phyloP scores from a whole-genome alignment of 768 basidiomycete species.

The Tubosaeta sp. region DNA sequence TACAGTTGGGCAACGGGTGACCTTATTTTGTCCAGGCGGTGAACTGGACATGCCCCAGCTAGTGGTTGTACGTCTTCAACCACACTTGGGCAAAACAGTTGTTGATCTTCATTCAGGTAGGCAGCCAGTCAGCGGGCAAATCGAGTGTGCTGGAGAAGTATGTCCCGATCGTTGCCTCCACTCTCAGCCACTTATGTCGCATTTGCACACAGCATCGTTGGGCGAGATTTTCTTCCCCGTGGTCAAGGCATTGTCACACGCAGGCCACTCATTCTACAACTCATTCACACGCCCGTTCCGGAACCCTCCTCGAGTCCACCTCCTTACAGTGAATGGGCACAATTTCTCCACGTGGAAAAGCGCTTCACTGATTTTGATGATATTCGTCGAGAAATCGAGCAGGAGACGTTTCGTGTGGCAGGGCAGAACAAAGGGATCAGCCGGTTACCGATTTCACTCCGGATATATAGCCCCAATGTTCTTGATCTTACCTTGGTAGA shows the following conservation, averaged over 20 bases:
- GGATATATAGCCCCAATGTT: slow-evolving; percentile 95
- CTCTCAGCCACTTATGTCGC: neutral
- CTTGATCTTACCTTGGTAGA: slow-evolving; percentile 95
- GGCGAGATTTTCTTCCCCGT: slow-evolving; percentile 84
- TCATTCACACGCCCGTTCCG: slow-evolving; percentile 83
- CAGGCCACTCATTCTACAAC: slow-evolving; percentile 90
- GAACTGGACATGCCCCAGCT: slow-evolving; percentile 93
- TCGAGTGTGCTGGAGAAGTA: slow-evolving; percentile 95
- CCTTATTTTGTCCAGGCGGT: slow-evolving; percentile 50
- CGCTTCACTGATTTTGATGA: slow-evolving; percentile 95
- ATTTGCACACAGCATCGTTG: slow-evolving; percentile 69
- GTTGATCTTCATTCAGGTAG: slow-evolving; percentile 54
- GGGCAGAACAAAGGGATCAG: slow-evolving; percentile 99
- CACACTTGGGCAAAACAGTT: neutral
- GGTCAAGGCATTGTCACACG: slow-evolving; percentile 95
- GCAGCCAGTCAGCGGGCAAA: slow-evolving; percentile 95
- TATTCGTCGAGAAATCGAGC: slow-evolving; percentile 94
- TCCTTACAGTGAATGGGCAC: slow-evolving; percentile 80
- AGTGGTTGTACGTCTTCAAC: slow-evolving; percentile 62
- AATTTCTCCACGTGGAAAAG: slow-evolving; percentile 95
- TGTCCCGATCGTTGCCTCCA: slow-evolving; percentile 29
- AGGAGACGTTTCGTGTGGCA: slow-evolving; percentile 94
- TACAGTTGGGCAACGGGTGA: slow-evolving; percentile 5
- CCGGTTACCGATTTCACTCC: slow-evolving; percentile 90
- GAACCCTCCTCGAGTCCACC: slow-evolving; percentile 41